Evolutionary conservation across 805 yeast species (phyloP).

Genomic region (Zygosaccharomyces rouxii): DNA sequence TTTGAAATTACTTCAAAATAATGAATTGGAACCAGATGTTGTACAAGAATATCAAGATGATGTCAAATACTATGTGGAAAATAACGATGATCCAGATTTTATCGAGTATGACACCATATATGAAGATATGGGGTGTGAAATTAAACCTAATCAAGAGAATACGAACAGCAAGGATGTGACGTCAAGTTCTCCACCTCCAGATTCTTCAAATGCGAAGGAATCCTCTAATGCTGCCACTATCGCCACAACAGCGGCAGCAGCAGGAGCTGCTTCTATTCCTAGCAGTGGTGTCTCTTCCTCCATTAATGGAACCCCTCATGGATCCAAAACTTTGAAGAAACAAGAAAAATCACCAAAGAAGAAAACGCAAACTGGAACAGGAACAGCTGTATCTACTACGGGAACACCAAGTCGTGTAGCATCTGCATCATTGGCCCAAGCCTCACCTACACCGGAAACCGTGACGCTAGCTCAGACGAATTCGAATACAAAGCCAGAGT

Average conservation of each 20-base stretch:
- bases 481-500: not conserved
- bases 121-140: slow-evolving; percentile 64
- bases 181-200: not conserved
- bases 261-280: not conserved
- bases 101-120: slow-evolving; percentile 91
- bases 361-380: slow-evolving; percentile 23
- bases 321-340: slow-evolving; percentile 14
- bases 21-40: slow-evolving; percentile 70
- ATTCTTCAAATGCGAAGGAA: not conserved
- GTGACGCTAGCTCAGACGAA: slow-evolving; percentile 6
- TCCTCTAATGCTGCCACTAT: slow-evolving; percentile 1
- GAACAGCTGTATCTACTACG: slow-evolving; percentile 28
- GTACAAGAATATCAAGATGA: slow-evolving; percentile 80
- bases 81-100: slow-evolving; percentile 88
- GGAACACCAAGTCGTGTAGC: slow-evolving; percentile 21
- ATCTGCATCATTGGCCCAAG: slow-evolving; percentile 24
- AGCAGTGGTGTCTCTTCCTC: not conserved
- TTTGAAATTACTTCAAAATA: slow-evolving; percentile 71
- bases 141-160: slow-evolving; percentile 44
- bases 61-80: slow-evolving; percentile 87
- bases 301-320: not conserved
- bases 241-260: slow-evolving; percentile 4
- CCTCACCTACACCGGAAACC: slow-evolving; percentile 14
- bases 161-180: slow-evolving; percentile 4
- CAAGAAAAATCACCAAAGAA: slow-evolving; percentile 40